Evolutionary conservation across 495 filamentous ascomycete species (phyloP), one percentile per base, ranked within the genome.

Genomic region (Tuber melanosporum): DNA sequence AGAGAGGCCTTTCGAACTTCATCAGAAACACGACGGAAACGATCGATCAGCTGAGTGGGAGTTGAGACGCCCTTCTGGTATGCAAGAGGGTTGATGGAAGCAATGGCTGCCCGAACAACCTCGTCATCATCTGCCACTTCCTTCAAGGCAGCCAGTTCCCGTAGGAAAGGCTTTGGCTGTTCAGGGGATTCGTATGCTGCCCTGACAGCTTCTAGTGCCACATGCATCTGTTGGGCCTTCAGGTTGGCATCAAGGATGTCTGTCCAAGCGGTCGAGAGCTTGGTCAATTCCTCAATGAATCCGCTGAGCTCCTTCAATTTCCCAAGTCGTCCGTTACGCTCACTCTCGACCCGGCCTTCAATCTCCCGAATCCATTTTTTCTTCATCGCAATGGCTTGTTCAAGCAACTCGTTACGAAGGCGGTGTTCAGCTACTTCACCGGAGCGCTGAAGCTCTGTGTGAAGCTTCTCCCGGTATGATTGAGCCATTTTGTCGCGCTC

Each of bases 1-100:
- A 98, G 87, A 70, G 91, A 91, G 36, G 95, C 95, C 87, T 98
- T 98, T 79, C 96, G 90, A 32, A 98, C 95, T 86, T 98, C 96
- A 75, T 87, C 86, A 15, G 95, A 92, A n/a, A 99, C 95, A 49
- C 93, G 91, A 69, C 95, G 92, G 91, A 99, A 99, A 73, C 95
- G 92, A 84, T 98, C 95, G 75, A 98, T 91, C 32, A 99, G 91
- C 84, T 95, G 91, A 8, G 92, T 86, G 0, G 91, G 86, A 3
- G 92, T 94, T 41, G 94, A 90, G 75, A 99, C 91, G 77, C 95
- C 95, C 71, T 91, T 90, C 87, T 98, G 95, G 86, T 99, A 99
- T 47, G 96, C 94, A 19, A 89, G 88, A 10, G 95, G 95, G 86
- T 95, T 94, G 86, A 99, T 97, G 74, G 94, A 95, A 4, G 91